Conservation (phyloP, 1,284 basidiomycete species). For the Ceratobasidium sp. region DNA sequence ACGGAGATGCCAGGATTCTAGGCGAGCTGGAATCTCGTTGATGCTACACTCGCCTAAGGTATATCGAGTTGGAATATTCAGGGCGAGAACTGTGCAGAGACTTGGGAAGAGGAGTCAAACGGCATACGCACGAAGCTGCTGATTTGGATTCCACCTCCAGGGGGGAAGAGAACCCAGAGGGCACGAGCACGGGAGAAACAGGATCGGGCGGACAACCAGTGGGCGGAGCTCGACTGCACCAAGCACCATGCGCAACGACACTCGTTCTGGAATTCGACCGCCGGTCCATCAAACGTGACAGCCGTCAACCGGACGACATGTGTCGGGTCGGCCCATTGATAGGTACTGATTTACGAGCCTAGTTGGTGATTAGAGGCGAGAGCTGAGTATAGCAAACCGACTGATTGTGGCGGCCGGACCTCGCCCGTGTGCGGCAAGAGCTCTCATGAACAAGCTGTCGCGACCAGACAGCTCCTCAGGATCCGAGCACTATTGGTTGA, state of each 20-base stretch:
- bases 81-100: neutral
- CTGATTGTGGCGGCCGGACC: conserved; percentile 16
- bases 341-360: neutral
- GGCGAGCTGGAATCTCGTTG: conserved; percentile 25
- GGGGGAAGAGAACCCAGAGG: conserved; percentile 18
- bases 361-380: conserved; percentile 24
- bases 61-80: neutral
- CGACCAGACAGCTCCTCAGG: conserved; percentile 1
- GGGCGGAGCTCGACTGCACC: neutral
- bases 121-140: neutral
- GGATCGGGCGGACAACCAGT: neutral
- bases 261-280: neutral
- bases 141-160: conserved; percentile 5
- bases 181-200: neutral
- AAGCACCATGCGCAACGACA: neutral
- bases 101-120: neutral
- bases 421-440: conserved; percentile 20
- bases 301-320: conserved; percentile 6
- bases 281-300: neutral
- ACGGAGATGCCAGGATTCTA: conserved; percentile 11
- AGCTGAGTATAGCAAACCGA: conserved; percentile 4
- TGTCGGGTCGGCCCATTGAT: conserved; percentile 3
- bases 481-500: neutral
- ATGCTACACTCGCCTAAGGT: conserved; percentile 10
- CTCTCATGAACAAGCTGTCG: conserved; percentile 15